phyloP scores from a whole-genome alignment of 2,329 filamentous ascomycete genomes.

The Helotiales sp. region DNA sequence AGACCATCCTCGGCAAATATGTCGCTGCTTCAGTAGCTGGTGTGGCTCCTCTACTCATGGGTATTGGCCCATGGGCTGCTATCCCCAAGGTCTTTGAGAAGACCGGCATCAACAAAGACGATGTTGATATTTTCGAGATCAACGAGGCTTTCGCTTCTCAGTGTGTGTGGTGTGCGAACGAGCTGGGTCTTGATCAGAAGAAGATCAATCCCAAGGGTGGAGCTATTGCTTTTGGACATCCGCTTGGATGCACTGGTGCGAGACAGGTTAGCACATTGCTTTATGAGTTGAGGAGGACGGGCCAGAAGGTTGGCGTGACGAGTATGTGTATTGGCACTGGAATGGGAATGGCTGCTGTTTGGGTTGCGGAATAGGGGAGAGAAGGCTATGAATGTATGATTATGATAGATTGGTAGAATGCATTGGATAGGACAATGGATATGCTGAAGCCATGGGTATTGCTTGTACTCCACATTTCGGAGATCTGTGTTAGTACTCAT shows the following conservation, averaged over 20 bases:
- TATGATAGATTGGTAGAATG: conserved; percentile 27
- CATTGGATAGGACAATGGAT: conserved; percentile 12
- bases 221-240: conserved; percentile 94
- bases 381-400: conserved; percentile 25
- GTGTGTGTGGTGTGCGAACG: conserved; percentile 90
- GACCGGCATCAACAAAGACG: conserved; percentile 82
- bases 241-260: conserved; percentile 90
- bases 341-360: conserved; percentile 97
- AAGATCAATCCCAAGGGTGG: conserved; percentile 99
- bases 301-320: conserved; percentile 85
- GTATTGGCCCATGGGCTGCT: conserved; percentile 91
- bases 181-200: conserved; percentile 78
- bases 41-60: conserved; percentile 93
- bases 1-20: conserved; percentile 91
- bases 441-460: not conserved
- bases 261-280: conserved; percentile 91
- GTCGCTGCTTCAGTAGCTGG: conserved; percentile 85
- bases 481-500: not conserved
- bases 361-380: conserved; percentile 80
- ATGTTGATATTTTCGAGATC: conserved; percentile 98
- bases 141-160: conserved; percentile 98
- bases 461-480: not conserved
- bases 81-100: conserved; percentile 91
- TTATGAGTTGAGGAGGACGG: conserved; percentile 84
- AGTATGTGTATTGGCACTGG: conserved; percentile 97